Conservation (phyloP, 2,329 filamentous ascomycete genomes). For the Chalaropsis thielavioides region DNA sequence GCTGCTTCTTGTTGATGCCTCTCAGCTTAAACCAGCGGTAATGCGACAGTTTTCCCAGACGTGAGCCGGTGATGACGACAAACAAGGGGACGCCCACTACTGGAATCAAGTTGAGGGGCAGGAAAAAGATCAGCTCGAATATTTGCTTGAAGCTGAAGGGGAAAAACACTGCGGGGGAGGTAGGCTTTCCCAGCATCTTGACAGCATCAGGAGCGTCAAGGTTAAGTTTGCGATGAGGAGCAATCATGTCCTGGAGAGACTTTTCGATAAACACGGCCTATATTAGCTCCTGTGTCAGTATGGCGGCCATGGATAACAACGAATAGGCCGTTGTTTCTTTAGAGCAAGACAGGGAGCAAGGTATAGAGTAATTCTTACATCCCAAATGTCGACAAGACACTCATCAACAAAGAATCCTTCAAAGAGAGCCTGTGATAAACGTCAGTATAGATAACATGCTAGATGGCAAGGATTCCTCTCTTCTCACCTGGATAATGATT, state of each 20-base stretch:
- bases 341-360: conserved; percentile 8
- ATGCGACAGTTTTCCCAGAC: conserved; percentile 77
- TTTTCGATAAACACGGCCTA: conserved; percentile 60
- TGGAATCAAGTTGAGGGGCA: conserved; percentile 79
- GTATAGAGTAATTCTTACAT: conserved; percentile 39
- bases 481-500: conserved; percentile 43
- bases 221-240: conserved; percentile 49
- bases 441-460: not conserved
- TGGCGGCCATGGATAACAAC: not conserved
- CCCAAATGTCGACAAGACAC: conserved; percentile 67
- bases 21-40: conserved; percentile 79
- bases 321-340: not conserved
- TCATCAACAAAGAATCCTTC: conserved; percentile 74
- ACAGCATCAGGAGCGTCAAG: conserved; percentile 57
- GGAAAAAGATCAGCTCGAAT: conserved; percentile 61
- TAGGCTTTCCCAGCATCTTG: conserved; percentile 70
- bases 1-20: conserved; percentile 58
- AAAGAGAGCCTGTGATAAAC: conserved; percentile 37
- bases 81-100: conserved; percentile 73
- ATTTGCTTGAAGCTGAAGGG: conserved; percentile 90
- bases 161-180: conserved; percentile 59
- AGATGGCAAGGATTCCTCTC: not conserved
- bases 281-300: conserved; percentile 7
- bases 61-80: conserved; percentile 71
- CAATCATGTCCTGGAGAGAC: conserved; percentile 54